Percentiles rank a stretch among this genome's conserved stretches.
These are phyloP conservation scores for Themeda triandra DNA, from an alignment of 176 grass and related monocot species.

Conservation along the genomic window DNA sequence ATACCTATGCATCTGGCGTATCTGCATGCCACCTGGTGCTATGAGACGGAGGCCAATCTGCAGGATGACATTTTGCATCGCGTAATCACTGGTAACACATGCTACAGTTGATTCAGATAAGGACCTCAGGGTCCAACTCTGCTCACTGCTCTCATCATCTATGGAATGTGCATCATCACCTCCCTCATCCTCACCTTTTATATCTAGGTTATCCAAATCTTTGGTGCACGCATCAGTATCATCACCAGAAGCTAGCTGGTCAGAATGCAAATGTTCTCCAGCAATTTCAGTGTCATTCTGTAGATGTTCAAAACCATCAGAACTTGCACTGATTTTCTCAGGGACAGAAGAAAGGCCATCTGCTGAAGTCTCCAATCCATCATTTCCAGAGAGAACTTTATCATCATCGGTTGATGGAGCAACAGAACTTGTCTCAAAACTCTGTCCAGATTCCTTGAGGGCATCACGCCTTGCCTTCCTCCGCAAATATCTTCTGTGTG, in stretches of 20 bases:
- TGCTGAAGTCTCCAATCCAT: not conserved
- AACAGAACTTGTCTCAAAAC: conserved; percentile 30
- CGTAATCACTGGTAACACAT: conserved; percentile 87
- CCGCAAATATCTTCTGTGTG: conserved; percentile 79
- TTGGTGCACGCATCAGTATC: conserved; percentile 40
- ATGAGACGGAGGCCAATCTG: conserved; percentile 91
- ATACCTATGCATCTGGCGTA: conserved; percentile 83
- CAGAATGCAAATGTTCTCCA: conserved; percentile 25
- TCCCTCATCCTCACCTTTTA: conserved; percentile 46
- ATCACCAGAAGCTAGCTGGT: not conserved
- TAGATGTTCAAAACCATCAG: conserved; percentile 14
- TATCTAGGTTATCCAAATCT: conserved; percentile 51
- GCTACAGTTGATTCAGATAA: conserved; percentile 95
- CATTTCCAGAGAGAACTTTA: conserved; percentile 24
- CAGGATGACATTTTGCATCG: conserved; percentile 98
- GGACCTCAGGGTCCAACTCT: conserved; percentile 81
- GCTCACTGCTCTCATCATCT: conserved; percentile 70
- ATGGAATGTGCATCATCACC: conserved; percentile 33
- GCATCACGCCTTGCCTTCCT: conserved; percentile 82
- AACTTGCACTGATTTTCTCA: conserved; percentile 1
- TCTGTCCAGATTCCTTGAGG: conserved; percentile 36
- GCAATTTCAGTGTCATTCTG: conserved; percentile 29
- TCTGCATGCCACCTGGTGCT: conserved; percentile 95
- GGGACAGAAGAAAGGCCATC: conserved; percentile 19
- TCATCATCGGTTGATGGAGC: conserved; percentile 36